phyloP scores from a whole-genome alignment of 192 early-diverging fungal species.

The Cladochytrium replicatum region DNA sequence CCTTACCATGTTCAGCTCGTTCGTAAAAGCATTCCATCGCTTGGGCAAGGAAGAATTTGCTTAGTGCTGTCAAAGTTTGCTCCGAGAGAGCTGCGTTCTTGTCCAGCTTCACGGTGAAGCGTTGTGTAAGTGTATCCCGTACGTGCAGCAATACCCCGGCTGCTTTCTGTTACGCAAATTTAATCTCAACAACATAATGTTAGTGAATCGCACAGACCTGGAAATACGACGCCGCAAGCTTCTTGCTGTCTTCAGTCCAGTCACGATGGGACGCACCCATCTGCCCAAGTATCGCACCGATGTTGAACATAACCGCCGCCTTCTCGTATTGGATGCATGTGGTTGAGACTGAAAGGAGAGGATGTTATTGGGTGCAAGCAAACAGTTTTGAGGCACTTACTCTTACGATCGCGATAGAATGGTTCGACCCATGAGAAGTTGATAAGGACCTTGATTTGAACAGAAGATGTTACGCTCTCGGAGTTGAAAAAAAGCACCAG shows the following conservation, averaged over 20 bases:
- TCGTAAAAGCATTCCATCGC: constrained; percentile 95
- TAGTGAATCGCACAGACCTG: constrained; percentile 23
- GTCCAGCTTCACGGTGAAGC: constrained; percentile 37
- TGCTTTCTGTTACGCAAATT: constrained; percentile 35
- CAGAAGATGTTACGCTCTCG: background rate
- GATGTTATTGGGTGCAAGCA: background rate
- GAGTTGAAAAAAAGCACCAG: background rate
- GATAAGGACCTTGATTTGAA: constrained; percentile 25
- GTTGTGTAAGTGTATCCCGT: constrained; percentile 30
- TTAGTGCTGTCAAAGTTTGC: constrained; percentile 53
- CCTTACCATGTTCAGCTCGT: constrained; percentile 51
- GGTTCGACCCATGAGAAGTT: constrained; percentile 43
- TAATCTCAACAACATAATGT: constrained; percentile 1
- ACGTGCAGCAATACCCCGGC: constrained; percentile 60
- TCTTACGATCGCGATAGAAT: constrained; percentile 20
- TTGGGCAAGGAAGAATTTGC: constrained; percentile 80
- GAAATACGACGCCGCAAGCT: constrained; percentile 31
- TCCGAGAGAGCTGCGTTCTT: constrained; percentile 55
- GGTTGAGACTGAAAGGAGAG: constrained; percentile 16
- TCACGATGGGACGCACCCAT: constrained; percentile 25
- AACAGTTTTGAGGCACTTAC: constrained; percentile 4
- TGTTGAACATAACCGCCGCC: constrained; percentile 38
- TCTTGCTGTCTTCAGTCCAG: constrained; percentile 33
- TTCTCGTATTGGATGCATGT: constrained; percentile 55
- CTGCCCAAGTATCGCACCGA: constrained; percentile 39